These are phyloP conservation scores for Suillus bovinus DNA, from an alignment of 768 basidiomycete genomes.

Conservation along the genomic window DNA sequence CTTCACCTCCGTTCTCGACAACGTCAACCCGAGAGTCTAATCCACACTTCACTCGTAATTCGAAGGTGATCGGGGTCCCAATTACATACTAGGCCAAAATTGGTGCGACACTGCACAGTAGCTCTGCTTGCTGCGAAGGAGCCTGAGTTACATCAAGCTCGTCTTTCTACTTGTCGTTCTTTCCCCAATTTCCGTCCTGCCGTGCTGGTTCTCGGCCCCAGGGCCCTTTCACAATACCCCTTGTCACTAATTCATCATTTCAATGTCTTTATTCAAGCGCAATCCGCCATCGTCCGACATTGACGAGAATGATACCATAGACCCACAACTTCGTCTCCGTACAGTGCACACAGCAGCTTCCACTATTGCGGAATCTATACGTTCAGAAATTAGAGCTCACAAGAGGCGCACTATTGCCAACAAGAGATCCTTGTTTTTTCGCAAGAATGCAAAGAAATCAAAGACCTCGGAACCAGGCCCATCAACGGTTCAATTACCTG, in stretches of 20 bases:
- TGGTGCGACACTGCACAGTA: background rate
- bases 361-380: slow-evolving; percentile 84
- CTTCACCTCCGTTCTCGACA: background rate
- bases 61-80: background rate
- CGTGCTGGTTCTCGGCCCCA: slow-evolving; percentile 34
- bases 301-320: slow-evolving; percentile 68
- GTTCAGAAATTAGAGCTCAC: slow-evolving; percentile 70
- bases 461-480: slow-evolving; percentile 34
- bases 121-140: background rate
- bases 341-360: slow-evolving; percentile 94
- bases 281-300: slow-evolving; percentile 46
- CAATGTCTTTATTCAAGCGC: slow-evolving; percentile 42
- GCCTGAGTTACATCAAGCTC: background rate
- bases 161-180: slow-evolving; percentile 9
- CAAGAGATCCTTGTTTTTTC: slow-evolving; percentile 59
- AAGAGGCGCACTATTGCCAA: slow-evolving; percentile 48
- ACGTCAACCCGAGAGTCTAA: background rate
- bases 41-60: background rate
- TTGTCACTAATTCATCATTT: slow-evolving; percentile 22
- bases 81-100: background rate
- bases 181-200: slow-evolving; percentile 18
- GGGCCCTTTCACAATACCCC: slow-evolving; percentile 19
- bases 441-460: slow-evolving; percentile 49
- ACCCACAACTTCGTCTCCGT: slow-evolving; percentile 83
- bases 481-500: slow-evolving; percentile 24